Evolutionary conservation across 495 filamentous ascomycete genomes (phyloP), one percentile per base, ranked within the genome.

Genomic region (Podospora australis): DNA sequence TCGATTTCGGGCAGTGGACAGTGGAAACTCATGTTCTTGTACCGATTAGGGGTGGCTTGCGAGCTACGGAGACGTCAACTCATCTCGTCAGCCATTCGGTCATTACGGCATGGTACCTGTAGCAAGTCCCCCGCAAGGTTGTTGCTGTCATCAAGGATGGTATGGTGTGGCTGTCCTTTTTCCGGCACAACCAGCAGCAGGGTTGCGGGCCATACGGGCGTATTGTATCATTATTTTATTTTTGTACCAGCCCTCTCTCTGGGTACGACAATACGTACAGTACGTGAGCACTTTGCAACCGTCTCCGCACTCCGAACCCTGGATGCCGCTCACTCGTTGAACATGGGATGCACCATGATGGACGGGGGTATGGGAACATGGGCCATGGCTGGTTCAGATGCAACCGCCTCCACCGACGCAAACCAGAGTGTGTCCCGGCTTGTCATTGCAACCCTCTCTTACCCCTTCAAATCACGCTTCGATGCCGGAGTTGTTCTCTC

Each of bases 41-140:
- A 48, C 57, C 46, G 48, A 57, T 58, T 55, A 60, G 57, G 57
- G 54, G 55, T 57, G 29, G 45, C 50, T 52, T 57, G 48, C 55
- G 54, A 57, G 54, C 19, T 23, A 48, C 45, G 32, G 36, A 48
- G 48, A 46, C 30, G 28, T 46, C 28, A 46, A 43, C 40, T 43
- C 8, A 11, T n/a, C 20, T 24, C 40, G 10, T 14, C 11, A 43
- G 21, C 40, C 21, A 30, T 30, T 6, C 13, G 28, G n/a, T 30
- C 13, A n/a, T n/a, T n/a, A n/a, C n/a, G n/a, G n/a, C n/a, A n/a
- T n/a, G n/a, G n/a, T n/a, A n/a, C n/a, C n/a, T n/a, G n/a, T n/a
- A n/a, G n/a, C n/a, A n/a, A n/a, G n/a, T n/a, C n/a, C n/a, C n/a
- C n/a, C n/a, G n/a, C n/a, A n/a, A n/a, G n/a, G 28, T 30, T 30